These are phyloP conservation scores for Trichoderma pleuroti DNA, from an alignment of 2,329 filamentous ascomycete genomes.

Conservation along the genomic window DNA sequence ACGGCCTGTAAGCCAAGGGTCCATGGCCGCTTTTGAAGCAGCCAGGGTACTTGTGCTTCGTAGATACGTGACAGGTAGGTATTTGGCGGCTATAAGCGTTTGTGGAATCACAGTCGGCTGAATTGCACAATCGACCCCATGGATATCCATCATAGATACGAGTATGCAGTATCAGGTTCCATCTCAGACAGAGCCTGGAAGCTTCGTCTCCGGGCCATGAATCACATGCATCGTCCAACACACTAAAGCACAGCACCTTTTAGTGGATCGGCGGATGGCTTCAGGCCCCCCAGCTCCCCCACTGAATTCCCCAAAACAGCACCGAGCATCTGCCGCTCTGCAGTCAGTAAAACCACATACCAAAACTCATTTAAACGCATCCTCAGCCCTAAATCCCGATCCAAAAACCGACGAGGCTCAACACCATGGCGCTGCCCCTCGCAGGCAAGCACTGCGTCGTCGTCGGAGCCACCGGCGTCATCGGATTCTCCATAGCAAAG, in stretches of 20 bases:
- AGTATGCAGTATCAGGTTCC: not conserved
- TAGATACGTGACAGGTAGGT: not conserved
- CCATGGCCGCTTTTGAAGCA: not conserved
- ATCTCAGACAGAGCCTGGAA: no score
- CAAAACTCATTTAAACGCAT: not conserved
- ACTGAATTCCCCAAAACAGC: not conserved
- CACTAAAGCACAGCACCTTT: not conserved
- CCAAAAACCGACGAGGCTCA: not conserved
- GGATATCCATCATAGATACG: not conserved
- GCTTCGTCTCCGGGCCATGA: not conserved
- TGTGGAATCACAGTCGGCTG: not conserved
- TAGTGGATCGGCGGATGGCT: not conserved
- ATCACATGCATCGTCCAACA: not conserved
- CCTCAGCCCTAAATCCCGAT: not conserved
- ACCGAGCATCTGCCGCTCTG: not conserved
- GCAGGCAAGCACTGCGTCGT: slow-evolving; percentile 55
- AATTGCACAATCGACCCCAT: not conserved
- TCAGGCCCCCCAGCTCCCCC: not conserved
- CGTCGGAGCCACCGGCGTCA: slow-evolving; percentile 68
- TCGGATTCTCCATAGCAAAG: slow-evolving; percentile 64
- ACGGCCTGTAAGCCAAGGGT: not conserved
- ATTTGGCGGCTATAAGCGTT: not conserved
- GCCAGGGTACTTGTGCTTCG: not conserved
- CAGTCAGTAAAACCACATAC: not conserved
- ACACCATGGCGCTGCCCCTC: slow-evolving; percentile 34